phyloP scores from a whole-genome alignment of 2,329 filamentous ascomycete genomes.

The Thermoascus crustaceus region DNA sequence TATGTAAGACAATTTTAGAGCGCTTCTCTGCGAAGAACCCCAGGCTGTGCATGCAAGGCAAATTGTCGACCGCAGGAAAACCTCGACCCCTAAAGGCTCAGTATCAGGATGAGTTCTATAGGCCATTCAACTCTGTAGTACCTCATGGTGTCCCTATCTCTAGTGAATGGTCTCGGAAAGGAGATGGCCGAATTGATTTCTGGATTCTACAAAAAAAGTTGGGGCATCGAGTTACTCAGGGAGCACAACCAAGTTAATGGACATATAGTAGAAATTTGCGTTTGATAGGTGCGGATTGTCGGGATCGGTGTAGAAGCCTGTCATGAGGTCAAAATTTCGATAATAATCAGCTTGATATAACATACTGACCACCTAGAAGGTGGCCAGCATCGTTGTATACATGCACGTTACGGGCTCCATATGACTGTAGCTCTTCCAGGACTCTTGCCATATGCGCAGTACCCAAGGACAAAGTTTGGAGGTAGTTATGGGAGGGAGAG shows the following conservation, averaged over 20 bases:
- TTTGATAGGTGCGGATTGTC: too few relatives aligned
- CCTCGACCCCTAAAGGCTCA: conserved; percentile 6
- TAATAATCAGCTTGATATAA: too few relatives aligned
- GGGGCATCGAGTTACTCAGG: not conserved
- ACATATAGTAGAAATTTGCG: too few relatives aligned
- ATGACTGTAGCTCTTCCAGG: too few relatives aligned
- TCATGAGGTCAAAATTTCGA: too few relatives aligned
- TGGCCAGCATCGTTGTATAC: too few relatives aligned
- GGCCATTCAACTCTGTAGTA: conserved; percentile 4
- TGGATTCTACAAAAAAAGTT: conserved; percentile 10
- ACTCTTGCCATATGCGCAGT: too few relatives aligned
- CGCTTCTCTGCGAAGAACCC: not conserved
- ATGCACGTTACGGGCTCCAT: too few relatives aligned
- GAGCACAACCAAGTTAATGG: not conserved
- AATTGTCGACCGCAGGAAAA: conserved; percentile 4
- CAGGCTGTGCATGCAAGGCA: conserved; percentile 1
- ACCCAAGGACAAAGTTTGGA: too few relatives aligned
- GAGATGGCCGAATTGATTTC: conserved; percentile 9
- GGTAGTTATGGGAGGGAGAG: too few relatives aligned
- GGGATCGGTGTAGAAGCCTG: too few relatives aligned
- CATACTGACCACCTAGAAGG: too few relatives aligned
- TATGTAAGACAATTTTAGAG: not conserved
- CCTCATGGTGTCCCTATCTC: conserved; percentile 9
- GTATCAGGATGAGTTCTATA: conserved; percentile 12
- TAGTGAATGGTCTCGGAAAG: conserved; percentile 10